Percentiles rank a stretch among this genome's conserved stretches.
Conservation (phyloP, 2,329 filamentous ascomycete species). For the Nothomitra cinnamomea region DNA sequence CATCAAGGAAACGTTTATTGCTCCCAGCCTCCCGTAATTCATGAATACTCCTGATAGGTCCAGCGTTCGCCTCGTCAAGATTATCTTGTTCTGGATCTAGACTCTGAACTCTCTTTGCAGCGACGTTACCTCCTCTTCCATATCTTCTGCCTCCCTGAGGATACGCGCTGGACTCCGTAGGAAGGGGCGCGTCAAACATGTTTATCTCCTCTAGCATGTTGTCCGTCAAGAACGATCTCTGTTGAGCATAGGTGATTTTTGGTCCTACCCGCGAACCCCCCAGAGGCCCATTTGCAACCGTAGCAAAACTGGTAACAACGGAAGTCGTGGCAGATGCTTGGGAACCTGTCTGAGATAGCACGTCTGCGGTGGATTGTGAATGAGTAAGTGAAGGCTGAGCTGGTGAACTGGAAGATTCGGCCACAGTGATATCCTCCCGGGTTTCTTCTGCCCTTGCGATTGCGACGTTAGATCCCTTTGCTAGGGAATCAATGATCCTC, state of each 20-base stretch:
- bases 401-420: not conserved
- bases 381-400: not conserved
- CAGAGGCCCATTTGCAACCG: slow-evolving; percentile 9
- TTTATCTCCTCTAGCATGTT: slow-evolving; percentile 24
- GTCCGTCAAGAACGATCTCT: slow-evolving; percentile 42
- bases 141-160: not conserved
- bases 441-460: not conserved
- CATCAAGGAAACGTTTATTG: slow-evolving; percentile 37
- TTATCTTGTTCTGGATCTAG: slow-evolving; percentile 28
- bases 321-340: slow-evolving; percentile 4
- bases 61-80: slow-evolving; percentile 22
- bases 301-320: slow-evolving; percentile 6
- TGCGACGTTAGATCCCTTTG: not conserved
- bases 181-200: slow-evolving; percentile 9
- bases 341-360: not conserved
- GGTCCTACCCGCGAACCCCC: slow-evolving; percentile 17
- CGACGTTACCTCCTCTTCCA: not conserved
- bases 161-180: slow-evolving; percentile 3
- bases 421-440: not conserved
- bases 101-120: slow-evolving; percentile 9
- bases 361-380: not conserved
- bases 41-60: slow-evolving; percentile 38
- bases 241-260: slow-evolving; percentile 40
- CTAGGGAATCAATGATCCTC: not conserved
- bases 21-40: slow-evolving; percentile 42